Evolutionary conservation across 2,329 filamentous ascomycete species (phyloP), one percentile per base, ranked within the genome.

Genomic region (Arthrinium phaeospermum): DNA sequence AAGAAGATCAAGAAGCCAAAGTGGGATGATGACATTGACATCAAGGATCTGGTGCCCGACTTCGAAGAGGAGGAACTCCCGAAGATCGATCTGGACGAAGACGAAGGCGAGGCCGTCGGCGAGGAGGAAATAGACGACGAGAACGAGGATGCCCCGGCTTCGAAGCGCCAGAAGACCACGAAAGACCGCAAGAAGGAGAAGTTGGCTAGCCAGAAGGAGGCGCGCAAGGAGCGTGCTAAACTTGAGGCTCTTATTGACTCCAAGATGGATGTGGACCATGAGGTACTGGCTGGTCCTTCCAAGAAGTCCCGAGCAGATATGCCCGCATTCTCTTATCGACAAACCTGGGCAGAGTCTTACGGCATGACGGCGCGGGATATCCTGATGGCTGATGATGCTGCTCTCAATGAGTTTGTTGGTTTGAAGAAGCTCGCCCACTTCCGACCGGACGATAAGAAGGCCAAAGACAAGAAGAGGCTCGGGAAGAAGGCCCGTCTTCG

Each of bases 1-100:
- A 91, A 89, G 76, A 91, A 88, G 79, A 87, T 89, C 13, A 94
- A 94, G 87, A 97, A 97, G 84, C 94, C 94, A 13, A 93, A 91
- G 74, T 99, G 96, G 93, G 94, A 98, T 78, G 95, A 98, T 79
- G 96, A 99, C 80, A 98, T 99, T 77, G 95, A 98, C 80, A 98
- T 99, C 84, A 94, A 93, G 74, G 96, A 98, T 81, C 88, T 98
- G 69, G 85, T 98, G 41, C 95, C 94, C 1, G 94, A 97, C 74
- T 98, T 97, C 79, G 90, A 94, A 27, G 93, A 94, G 37, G 89
- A 90, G 8, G 84, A 87, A 22, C 83, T 86, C 69, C 88, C 90
- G 27, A 83, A 85, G 1, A 83, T 93, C 73, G 84, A 84, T 1
- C 83, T 92, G 1, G 89, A 91, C 74, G 85, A 81, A 10, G 82